Conservation (phyloP, 164 flowering plant genomes). For the Magnolia changhungtana region DNA sequence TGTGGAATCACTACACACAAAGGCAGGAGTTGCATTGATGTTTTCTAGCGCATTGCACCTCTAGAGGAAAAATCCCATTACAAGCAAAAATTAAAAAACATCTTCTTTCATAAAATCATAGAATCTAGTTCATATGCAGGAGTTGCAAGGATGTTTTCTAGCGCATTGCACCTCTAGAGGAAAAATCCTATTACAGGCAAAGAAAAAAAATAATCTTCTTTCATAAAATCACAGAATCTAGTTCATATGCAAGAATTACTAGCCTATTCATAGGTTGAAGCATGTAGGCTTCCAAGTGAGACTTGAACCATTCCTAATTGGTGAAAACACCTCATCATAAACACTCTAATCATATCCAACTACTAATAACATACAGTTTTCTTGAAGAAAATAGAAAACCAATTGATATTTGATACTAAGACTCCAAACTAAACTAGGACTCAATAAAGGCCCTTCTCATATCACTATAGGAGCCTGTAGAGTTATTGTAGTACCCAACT, state of each 20-base stretch:
- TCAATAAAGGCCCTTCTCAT: no score
- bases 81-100: background rate
- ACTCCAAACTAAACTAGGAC: no score
- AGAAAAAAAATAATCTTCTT: background rate
- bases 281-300: background rate
- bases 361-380: no score
- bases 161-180: background rate
- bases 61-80: background rate
- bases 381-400: no score
- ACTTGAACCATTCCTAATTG: background rate
- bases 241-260: no score
- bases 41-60: background rate
- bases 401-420: no score
- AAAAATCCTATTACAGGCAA: background rate
- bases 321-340: background rate
- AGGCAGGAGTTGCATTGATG: background rate
- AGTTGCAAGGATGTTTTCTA: background rate
- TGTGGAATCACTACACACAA: no score
- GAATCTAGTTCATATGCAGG: background rate
- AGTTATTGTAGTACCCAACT: no score
- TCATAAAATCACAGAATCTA: no score
- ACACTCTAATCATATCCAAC: background rate
- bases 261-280: background rate
- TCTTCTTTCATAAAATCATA: background rate
- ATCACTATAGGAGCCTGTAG: no score